Conservation (phyloP, 1,284 basidiomycete genomes). For the Coriolopsis trogii region DNA sequence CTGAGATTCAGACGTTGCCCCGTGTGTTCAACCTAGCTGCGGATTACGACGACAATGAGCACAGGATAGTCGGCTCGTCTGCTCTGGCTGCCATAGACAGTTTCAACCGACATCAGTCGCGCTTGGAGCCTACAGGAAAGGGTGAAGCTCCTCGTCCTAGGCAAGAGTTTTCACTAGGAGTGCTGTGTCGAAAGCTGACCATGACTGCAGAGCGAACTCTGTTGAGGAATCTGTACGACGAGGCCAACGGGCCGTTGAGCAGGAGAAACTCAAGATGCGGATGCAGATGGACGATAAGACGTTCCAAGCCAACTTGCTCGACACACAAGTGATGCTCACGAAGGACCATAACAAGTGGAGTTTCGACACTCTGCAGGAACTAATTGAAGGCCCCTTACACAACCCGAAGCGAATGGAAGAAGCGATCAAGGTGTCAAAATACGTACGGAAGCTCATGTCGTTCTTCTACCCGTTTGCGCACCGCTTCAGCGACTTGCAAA, state of each 20-base stretch:
- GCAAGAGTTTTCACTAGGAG: constrained; percentile 35
- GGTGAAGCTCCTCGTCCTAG: constrained; percentile 61
- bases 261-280: constrained; percentile 84
- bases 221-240: constrained; percentile 85
- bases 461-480: constrained; percentile 93
- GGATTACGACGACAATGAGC: constrained; percentile 71
- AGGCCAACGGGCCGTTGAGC: constrained; percentile 90
- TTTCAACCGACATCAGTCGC: constrained; percentile 82
- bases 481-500: constrained; percentile 84
- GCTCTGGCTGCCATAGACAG: constrained; percentile 90
- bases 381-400: constrained; percentile 91
- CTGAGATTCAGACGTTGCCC: constrained; percentile 87
- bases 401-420: constrained; percentile 96
- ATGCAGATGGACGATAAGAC: constrained; percentile 94
- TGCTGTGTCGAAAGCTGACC: not conserved
- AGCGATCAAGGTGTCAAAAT: constrained; percentile 88
- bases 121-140: constrained; percentile 61
- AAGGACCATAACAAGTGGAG: constrained; percentile 96
- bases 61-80: constrained; percentile 82
- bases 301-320: constrained; percentile 82
- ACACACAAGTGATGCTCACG: constrained; percentile 86
- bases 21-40: constrained; percentile 85
- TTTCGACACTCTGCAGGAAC: constrained; percentile 84
- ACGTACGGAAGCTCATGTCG: constrained; percentile 84
- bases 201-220: constrained; percentile 71